Evolutionary conservation across 352 stramenopile species (phyloP), one percentile per base, ranked within the genome.

Genomic region (Phytophthora pseudosyringae): DNA sequence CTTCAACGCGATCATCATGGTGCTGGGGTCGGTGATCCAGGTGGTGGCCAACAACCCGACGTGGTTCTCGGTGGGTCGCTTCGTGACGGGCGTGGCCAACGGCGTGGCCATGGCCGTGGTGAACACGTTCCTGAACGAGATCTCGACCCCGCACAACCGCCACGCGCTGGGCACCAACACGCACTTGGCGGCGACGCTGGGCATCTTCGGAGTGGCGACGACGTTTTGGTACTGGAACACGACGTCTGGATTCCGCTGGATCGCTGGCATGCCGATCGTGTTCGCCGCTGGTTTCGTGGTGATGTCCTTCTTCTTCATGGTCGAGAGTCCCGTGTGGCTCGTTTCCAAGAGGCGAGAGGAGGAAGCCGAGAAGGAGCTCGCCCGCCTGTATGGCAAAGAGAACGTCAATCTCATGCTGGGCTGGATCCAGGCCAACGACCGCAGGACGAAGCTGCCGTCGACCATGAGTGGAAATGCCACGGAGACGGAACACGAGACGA

Each of bases 151-250:
- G 10, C 67, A 74, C 51, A 71, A 81, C 40, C 76, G 76, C 7
- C 61, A 72, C 41, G 59, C 70, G 1, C 55, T 85, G 11, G 64
- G 65, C 45, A 68, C 64, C 15, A 70, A 72, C 33, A 75, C 75
- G 49, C 82, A 89, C 33, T 63, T 87, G 41, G 56, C 64, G 4
- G 59, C 83, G 6, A 70, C 67, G n/a, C 28, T 86, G 4, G 76
- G 78, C 29, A 75, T 83, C 47, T 64, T 83, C n/a, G 36, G 82
- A 0, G 67, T 80, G 6, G 63, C 65, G 2, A 73, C 62, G 25
- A 75, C 79, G n/a, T 89, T 87, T 56, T 86, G 78, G 64, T 73
- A 82, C 55, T 73, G 68, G 41, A 67, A 81, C 51, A 81, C 76
- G 12, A 63, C 57, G 11, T 59, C 47, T 0, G 75, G 79, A 28